Base-by-base conservation (phyloP, 495 filamentous ascomycete genomes). In the Aspergillus incahuasiensis region DNA sequence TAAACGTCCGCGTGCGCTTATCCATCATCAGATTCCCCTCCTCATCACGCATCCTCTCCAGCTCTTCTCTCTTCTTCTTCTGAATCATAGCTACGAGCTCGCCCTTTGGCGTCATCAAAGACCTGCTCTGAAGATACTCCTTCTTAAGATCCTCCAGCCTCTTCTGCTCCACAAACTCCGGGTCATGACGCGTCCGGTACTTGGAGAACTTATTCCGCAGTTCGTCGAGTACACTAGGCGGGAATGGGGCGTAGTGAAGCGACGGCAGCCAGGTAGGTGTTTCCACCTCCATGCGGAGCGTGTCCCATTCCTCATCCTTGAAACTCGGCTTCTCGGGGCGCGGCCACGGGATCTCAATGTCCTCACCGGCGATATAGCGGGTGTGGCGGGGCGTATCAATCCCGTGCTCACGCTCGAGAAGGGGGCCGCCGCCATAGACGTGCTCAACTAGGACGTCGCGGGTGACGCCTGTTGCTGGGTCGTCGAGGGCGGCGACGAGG, bases 141-240 rank as follows among this genome's bases (percentile, higher is more conserved):
- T 74, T 81, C 50, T 76, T 71, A 56, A 82, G 82, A 69, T 85
- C 82, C 59, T 77, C 71, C 61, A 74, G 64, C 56, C 81, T 74
- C 57, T 79, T 79, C 72, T 80, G 71, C 71, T 82, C 57, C 49
- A 76, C 64, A 56, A 69, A 75, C 50, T 85, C 78, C 65, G 74
- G 72, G 35, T 91, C 87, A 68, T 96, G 91, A 21, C 91, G 74
- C 40, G 82, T 88, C 59, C 92, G 81, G 84, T 90, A 95, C 57
- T 81, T 83, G 56, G 82, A 85, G 81, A 87, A 97, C 62, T 87
- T 88, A 72, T 87, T 87, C 57, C 94, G 79, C 66, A 97, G 77
- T 77, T 97, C 92, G 68, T 97, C 88, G 59, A 97, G 80, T 30
- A 97, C 81, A 22, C 66, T 74, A 43, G 74, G 68, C 22, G 94